Conservation (phyloP, 2,329 filamentous ascomycete species). For the Xylaria sp. region DNA sequence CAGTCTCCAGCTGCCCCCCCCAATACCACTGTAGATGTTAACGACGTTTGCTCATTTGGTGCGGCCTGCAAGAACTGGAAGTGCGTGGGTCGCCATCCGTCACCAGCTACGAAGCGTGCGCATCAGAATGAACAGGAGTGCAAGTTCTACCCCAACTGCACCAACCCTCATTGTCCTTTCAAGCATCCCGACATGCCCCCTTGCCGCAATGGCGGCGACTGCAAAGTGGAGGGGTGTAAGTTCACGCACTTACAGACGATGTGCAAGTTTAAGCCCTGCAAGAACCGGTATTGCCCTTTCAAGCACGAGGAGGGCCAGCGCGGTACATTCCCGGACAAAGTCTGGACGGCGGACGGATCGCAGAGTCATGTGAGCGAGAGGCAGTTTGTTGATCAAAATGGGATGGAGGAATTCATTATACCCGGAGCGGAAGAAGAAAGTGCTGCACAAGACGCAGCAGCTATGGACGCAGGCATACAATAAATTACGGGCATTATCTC, state of each 20-base stretch:
- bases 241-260: slow-evolving; percentile 87
- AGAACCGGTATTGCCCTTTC: slow-evolving; percentile 87
- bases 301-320: slow-evolving; percentile 93
- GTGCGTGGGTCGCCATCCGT: slow-evolving; percentile 91
- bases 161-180: slow-evolving; percentile 88
- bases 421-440: slow-evolving; percentile 60
- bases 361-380: slow-evolving; percentile 84
- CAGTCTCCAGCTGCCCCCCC: slow-evolving; percentile 90
- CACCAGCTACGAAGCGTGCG: slow-evolving; percentile 80
- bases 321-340: slow-evolving; percentile 85
- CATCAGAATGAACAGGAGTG: slow-evolving; percentile 88
- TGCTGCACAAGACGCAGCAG: slow-evolving; percentile 43
- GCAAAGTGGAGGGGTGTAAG: slow-evolving; percentile 82
- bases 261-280: slow-evolving; percentile 92
- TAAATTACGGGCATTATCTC: slow-evolving; percentile 14
- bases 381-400: slow-evolving; percentile 81
- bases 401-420: slow-evolving; percentile 76
- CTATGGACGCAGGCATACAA: slow-evolving; percentile 39
- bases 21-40: slow-evolving; percentile 79
- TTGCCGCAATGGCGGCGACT: slow-evolving; percentile 92
- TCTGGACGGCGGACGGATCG: slow-evolving; percentile 77
- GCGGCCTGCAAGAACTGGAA: slow-evolving; percentile 96
- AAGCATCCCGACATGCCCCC: slow-evolving; percentile 86
- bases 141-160: slow-evolving; percentile 91
- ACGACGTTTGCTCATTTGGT: slow-evolving; percentile 83